A percentile compares a stretch with the other conserved stretches of the same genome.
Evolutionary conservation across 2,329 filamentous ascomycete genomes (phyloP).

Genomic region (Westerdykella sp.): DNA sequence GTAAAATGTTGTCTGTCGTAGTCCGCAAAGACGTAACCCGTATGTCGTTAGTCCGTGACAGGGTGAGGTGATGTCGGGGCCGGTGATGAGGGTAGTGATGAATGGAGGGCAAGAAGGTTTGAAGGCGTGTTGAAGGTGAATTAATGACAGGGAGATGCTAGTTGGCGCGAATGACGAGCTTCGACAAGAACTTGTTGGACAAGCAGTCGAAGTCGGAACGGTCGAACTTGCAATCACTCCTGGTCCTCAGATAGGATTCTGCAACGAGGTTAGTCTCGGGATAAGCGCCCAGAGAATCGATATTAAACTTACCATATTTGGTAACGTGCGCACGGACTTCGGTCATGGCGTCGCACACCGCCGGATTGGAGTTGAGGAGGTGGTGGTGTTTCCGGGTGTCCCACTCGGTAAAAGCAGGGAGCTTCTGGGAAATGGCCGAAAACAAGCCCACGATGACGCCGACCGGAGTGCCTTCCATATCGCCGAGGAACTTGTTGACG

Average conservation of each 20-base stretch:
- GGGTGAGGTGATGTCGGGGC: slow-evolving; percentile 19
- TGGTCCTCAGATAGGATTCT: slow-evolving; percentile 83
- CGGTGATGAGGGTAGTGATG: slow-evolving; percentile 20
- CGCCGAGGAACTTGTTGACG: slow-evolving; percentile 89
- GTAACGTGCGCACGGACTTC: slow-evolving; percentile 89
- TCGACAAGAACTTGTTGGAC: slow-evolving; percentile 95
- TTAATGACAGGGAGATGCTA: slow-evolving; percentile 38
- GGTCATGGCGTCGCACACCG: slow-evolving; percentile 92
- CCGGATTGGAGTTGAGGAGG: slow-evolving; percentile 80
- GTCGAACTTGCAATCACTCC: slow-evolving; percentile 77
- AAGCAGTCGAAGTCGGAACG: slow-evolving; percentile 88
- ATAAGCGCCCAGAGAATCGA: slow-evolving; percentile 1
- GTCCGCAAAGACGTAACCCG: slow-evolving; percentile 22
- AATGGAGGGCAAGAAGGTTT: slow-evolving; percentile 11
- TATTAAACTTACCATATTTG: slow-evolving; percentile 71
- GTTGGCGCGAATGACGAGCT: slow-evolving; percentile 92
- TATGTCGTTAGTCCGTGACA: slow-evolving; percentile 26
- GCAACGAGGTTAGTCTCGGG: slow-evolving; percentile 40
- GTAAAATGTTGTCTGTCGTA: slow-evolving; percentile 20
- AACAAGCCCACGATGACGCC: slow-evolving; percentile 95
- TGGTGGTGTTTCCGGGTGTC: slow-evolving; percentile 87
- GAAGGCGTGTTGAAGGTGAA: slow-evolving; percentile 13
- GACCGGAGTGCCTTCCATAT: slow-evolving; percentile 95
- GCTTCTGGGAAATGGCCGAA: slow-evolving; percentile 95
- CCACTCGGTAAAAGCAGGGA: slow-evolving; percentile 90